Evolutionary conservation across 1,139 yeast genomes (phyloP).

Genomic region (Lodderomyces jiufengensis): DNA sequence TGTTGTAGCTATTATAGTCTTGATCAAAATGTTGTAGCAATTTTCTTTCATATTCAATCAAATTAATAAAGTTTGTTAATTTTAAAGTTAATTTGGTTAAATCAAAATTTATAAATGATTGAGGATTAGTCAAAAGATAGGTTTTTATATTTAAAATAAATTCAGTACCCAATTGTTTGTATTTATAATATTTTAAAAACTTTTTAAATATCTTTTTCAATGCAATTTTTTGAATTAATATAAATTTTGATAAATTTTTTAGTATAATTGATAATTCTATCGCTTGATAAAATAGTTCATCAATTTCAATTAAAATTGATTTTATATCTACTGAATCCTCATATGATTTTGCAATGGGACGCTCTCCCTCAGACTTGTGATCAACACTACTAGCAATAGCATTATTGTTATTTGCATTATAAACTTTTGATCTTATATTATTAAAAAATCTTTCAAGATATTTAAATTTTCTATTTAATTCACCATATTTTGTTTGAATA

Average conservation of each 20-base stretch:
- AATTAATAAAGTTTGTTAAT: slow-evolving; percentile 40
- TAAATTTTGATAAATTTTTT: slow-evolving; percentile 69
- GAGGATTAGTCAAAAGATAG: slow-evolving; percentile 32
- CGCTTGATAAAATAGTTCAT: slow-evolving; percentile 34
- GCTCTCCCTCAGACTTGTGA: too few species aligned
- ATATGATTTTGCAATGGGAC: too few species aligned
- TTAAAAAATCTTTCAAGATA: slow-evolving; percentile 19
- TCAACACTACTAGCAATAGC: slow-evolving; percentile 6
- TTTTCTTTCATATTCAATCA: slow-evolving; percentile 19
- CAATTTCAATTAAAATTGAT: slow-evolving; percentile 18
- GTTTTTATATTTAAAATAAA: slow-evolving; percentile 37
- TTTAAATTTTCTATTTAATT: slow-evolving; percentile 37
- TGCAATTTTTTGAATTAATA: slow-evolving; percentile 79
- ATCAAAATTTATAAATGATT: slow-evolving; percentile 63
- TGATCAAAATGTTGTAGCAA: not conserved
- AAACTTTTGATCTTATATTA: not conserved
- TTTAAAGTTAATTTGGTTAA: slow-evolving; percentile 63
- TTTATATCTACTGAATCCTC: slow-evolving; percentile 6
- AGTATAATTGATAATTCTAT: slow-evolving; percentile 55
- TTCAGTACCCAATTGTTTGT: slow-evolving; percentile 32
- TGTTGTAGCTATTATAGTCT: not conserved
- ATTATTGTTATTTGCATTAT: slow-evolving; percentile 1
- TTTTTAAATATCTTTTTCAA: slow-evolving; percentile 78
- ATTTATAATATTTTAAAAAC: slow-evolving; percentile 58
- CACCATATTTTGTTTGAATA: slow-evolving; percentile 64